Conservation (phyloP, 208 protist species). For the Leishmania amazonensis region DNA sequence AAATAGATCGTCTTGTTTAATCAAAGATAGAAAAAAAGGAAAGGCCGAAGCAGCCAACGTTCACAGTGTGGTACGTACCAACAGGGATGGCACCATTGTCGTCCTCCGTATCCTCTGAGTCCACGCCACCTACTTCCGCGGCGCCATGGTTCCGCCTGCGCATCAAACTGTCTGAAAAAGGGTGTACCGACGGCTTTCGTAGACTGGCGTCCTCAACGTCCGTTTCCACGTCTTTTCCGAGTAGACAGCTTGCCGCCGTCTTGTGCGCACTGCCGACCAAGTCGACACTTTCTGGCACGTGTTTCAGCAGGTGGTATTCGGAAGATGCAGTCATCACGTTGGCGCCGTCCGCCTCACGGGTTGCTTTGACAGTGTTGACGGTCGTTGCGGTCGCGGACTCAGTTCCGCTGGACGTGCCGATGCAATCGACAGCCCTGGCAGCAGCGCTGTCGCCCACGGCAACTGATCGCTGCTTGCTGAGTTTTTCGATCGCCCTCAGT, state of each 20-base stretch:
- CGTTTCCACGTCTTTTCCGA: background rate
- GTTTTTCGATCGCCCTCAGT: slow-evolving; percentile 6
- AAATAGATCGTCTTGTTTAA: background rate
- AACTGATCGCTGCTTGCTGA: background rate
- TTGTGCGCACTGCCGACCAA: background rate
- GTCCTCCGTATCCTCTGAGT: background rate
- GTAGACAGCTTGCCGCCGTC: background rate
- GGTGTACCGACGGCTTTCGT: background rate
- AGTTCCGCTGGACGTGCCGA: background rate
- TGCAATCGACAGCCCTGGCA: background rate
- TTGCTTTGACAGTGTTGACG: background rate
- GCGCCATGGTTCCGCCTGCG: background rate
- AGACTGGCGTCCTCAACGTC: background rate
- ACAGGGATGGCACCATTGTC: slow-evolving; percentile 16
- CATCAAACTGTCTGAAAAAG: background rate
- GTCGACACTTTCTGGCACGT: background rate
- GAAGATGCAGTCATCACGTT: background rate
- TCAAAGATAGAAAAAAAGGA: slow-evolving; percentile 58
- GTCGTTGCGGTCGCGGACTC: background rate
- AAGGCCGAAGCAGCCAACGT: slow-evolving; percentile 65
- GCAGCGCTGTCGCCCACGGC: no score
- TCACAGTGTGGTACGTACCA: slow-evolving; percentile 38
- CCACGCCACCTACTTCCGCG: background rate
- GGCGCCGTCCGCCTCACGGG: background rate
- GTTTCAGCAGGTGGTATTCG: no score